These are phyloP conservation scores for Colletotrichum gloeosporioides DNA, from an alignment of 2,329 filamentous ascomycete species.

Conservation along the genomic window DNA sequence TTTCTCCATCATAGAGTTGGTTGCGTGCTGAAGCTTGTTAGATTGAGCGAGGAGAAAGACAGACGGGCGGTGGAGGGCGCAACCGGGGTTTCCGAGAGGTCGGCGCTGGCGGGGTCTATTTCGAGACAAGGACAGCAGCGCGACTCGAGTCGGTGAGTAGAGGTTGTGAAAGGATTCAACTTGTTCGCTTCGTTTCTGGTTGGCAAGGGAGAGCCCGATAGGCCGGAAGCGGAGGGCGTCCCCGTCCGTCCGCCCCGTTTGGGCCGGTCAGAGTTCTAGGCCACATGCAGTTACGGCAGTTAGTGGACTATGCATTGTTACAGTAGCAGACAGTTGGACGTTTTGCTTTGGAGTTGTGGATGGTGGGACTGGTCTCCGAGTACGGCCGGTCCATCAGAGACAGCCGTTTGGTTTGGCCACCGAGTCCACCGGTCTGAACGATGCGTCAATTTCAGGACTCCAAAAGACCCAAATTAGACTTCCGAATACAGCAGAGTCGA, in stretches of 20 bases:
- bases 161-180: not conserved
- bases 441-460: slow-evolving; percentile 1
- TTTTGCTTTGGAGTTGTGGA: not conserved
- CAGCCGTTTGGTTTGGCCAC: not conserved
- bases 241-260: not conserved
- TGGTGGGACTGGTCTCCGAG: slow-evolving; percentile 2
- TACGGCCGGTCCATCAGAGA: not conserved
- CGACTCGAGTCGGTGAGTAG: slow-evolving; percentile 10
- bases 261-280: not conserved
- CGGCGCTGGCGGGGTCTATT: not conserved
- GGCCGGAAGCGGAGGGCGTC: not conserved
- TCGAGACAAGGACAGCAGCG: not conserved
- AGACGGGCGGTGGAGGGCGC: not conserved
- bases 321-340: not conserved
- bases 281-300: slow-evolving; percentile 2
- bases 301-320: slow-evolving; percentile 3
- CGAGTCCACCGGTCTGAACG: not conserved
- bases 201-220: slow-evolving; percentile 5
- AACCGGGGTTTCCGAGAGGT: slow-evolving; percentile 15
- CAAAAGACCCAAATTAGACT: not conserved
- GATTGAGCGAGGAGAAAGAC: not conserved
- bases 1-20: not conserved
- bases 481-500: not conserved
- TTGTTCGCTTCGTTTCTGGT: not conserved
- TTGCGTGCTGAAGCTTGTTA: slow-evolving; percentile 1